Evolutionary conservation across 306 rosid genomes (phyloP), one percentile per base, ranked within the genome.

Genomic region (Lathyrus oleraceus): DNA sequence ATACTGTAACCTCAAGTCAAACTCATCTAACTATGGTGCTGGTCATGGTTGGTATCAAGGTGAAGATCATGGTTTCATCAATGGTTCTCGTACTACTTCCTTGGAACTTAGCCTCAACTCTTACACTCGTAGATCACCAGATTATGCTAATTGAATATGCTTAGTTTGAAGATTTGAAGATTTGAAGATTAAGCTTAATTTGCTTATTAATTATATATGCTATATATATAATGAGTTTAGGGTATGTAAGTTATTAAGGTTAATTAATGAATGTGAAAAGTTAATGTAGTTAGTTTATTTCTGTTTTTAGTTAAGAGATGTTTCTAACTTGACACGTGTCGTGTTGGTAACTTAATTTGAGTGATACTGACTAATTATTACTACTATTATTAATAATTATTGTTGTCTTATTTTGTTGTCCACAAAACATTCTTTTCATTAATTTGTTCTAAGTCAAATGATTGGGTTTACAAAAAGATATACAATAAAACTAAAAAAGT

Each of bases 51-150:
- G 95, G 85, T 82, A 82, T 61, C 79, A 76, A 16, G 35, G 79
- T 15, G 80, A 70, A 4, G 85, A 76, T 8, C 78, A 76, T 8
- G 79, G 61, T 4, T 73, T 61, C 79, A 76, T 69, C 27, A 81
- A 78, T 30, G 61, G 28, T 62, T 75, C 87, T 66, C 88, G 94
- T 44, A 61, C 92, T 42, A 49, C 95, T 78, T 92, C 97, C 32
- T 88, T 92, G 39, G 96, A 92, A 72, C 98, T 92, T 23, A 87
- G 87, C 70, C 98, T 92, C 82, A 89, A 89, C 58, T 87, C 96
- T 70, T 89, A 87, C 86, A 16, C 77, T 38, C 65, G 84, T 80
- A 75, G 74, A 58, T 75, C 91, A 32, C 89, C 87, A 49, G 85
- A 86, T 44, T 87, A 73, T 45, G 63, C 71, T 72, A 53, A 53